Percentiles rank a stretch among this genome's conserved stretches.
Conservation (phyloP, 768 basidiomycete genomes). For the Termitomyces sp. region DNA sequence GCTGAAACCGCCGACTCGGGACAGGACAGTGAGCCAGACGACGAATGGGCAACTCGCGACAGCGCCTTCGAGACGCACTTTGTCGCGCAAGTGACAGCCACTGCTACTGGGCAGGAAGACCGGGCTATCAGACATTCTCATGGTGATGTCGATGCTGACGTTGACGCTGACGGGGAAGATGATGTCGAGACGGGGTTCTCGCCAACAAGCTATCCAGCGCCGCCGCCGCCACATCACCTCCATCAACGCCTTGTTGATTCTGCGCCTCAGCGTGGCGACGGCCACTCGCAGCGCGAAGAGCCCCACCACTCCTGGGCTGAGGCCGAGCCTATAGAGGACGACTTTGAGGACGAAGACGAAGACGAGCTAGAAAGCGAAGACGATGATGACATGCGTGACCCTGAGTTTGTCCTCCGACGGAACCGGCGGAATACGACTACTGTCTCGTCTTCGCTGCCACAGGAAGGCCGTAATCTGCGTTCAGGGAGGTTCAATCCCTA, state of each 20-base stretch:
- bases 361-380: slow-evolving; percentile 23
- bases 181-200: slow-evolving; percentile 23
- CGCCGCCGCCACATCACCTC: slow-evolving; percentile 13
- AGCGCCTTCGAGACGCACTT: slow-evolving; percentile 5
- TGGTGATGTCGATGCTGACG: slow-evolving; percentile 14
- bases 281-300: slow-evolving; percentile 6
- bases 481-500: slow-evolving; percentile 12
- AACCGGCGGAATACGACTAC: slow-evolving; percentile 9
- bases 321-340: slow-evolving; percentile 8
- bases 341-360: slow-evolving; percentile 15
- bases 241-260: background rate
- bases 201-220: slow-evolving; percentile 20
- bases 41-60: background rate
- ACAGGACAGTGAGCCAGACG: background rate
- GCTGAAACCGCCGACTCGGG: background rate
- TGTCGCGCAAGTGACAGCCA: background rate
- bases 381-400: slow-evolving; percentile 24
- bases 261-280: slow-evolving; percentile 12
- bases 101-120: slow-evolving; percentile 1
- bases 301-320: slow-evolving; percentile 1
- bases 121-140: background rate
- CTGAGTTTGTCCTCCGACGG: slow-evolving; percentile 25
- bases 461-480: slow-evolving; percentile 7
- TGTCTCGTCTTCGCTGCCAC: background rate
- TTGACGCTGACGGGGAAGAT: slow-evolving; percentile 20